Evolutionary conservation across 208 protist genomes (phyloP).

Genomic region (Crithidia sp.): DNA sequence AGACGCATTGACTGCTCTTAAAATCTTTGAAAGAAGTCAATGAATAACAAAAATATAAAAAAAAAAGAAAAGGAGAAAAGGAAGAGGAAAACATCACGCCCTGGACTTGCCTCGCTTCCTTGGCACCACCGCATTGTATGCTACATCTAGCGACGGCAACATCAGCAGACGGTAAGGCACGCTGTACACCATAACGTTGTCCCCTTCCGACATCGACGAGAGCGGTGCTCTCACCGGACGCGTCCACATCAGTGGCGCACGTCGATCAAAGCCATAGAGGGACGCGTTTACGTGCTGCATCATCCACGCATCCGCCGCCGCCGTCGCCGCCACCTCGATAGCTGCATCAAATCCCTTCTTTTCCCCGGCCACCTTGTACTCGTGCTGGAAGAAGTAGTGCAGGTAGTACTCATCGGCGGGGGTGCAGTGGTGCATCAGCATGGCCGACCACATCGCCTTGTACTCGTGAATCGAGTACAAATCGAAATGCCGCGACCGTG

Average conservation of each 20-base stretch:
- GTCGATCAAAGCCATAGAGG: neutral
- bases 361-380: neutral
- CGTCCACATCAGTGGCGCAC: neutral
- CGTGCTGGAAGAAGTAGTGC: constrained; percentile 24
- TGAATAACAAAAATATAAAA: too few species aligned
- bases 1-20: too few species aligned
- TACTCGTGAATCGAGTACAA: neutral
- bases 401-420: constrained; percentile 12
- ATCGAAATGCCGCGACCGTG: neutral
- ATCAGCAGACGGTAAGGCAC: neutral
- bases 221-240: neutral
- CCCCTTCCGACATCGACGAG: neutral
- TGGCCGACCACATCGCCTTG: neutral
- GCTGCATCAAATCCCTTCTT: too few species aligned
- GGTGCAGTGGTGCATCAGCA: constrained; percentile 15
- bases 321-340: neutral
- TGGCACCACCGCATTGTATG: neutral
- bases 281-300: neutral
- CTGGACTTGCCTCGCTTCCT: neutral
- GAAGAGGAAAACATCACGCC: too few species aligned
- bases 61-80: too few species aligned
- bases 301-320: neutral
- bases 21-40: too few species aligned
- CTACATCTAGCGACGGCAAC: neutral
- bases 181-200: constrained; percentile 12